These are phyloP conservation scores for Phytophthora constricta DNA, from an alignment of 352 stramenopile species.

Conservation along the genomic window DNA sequence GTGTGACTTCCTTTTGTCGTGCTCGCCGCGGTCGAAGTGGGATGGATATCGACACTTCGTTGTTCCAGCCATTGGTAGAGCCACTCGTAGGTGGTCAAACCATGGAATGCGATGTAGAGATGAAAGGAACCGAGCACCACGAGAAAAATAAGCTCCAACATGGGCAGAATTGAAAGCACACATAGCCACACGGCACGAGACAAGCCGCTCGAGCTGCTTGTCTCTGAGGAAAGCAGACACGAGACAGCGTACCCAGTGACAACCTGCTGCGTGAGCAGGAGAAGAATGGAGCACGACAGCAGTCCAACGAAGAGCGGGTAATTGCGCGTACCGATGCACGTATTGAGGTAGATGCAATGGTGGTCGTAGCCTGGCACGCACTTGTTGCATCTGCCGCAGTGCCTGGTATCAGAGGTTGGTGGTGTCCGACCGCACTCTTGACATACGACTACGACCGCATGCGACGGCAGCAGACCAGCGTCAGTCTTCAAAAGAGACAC, in stretches of 20 bases:
- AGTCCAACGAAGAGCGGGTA: conserved; percentile 67
- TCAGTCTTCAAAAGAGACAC: background rate
- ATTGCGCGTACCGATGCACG: conserved; percentile 89
- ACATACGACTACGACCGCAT: conserved; percentile 37
- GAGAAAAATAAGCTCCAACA: conserved; percentile 66
- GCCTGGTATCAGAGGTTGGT: conserved; percentile 48
- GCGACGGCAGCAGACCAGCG: conserved; percentile 13
- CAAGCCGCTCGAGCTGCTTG: conserved; percentile 7
- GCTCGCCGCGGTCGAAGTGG: no score
- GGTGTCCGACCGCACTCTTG: conserved; percentile 34
- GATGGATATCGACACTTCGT: no score
- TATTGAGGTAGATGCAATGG: conserved; percentile 96
- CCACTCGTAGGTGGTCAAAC: conserved; percentile 64
- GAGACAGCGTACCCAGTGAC: conserved; percentile 56
- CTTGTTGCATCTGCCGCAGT: conserved; percentile 95
- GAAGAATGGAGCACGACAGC: conserved; percentile 59
- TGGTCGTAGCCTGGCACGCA: conserved; percentile 95
- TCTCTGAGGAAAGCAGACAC: conserved; percentile 10
- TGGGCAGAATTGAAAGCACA: conserved; percentile 48
- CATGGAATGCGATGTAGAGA: conserved; percentile 59
- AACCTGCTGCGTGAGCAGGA: conserved; percentile 61
- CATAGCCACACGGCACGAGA: conserved; percentile 35
- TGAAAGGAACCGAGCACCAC: conserved; percentile 69
- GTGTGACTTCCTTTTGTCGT: no score
- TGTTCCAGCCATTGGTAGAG: conserved; percentile 50